Base-by-base conservation (phyloP, 2,329 filamentous ascomycete genomes). In the Lomentospora prolificans region DNA sequence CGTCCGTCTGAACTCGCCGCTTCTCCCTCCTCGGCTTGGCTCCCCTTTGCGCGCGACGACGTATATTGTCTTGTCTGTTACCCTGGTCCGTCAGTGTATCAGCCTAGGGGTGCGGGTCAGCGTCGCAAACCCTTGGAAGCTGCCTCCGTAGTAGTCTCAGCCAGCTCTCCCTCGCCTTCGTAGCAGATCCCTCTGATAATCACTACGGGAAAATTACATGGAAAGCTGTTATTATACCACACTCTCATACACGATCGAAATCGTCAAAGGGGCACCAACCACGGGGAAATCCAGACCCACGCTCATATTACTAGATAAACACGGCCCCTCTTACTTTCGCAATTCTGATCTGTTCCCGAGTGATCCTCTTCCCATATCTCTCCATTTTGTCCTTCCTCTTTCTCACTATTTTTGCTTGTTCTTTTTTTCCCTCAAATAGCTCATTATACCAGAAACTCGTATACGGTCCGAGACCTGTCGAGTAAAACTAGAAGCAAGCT, bases 91-190 rank as follows among this genome's bases (percentile, higher is more conserved):
- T 30, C 48, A 28, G 14, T 51, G 48, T 51, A 30, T 51, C 48
- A 51, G 48, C 19, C 27, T 51, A 19, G 39, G 41, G 17, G 41
- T 10, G 41, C 19, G 41, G 33, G 41, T 24, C n/a, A 12, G 30
- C 19, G 41, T 46, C 41, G 41, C 41, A 46, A 46, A 46, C 41
- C 41, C 41, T 46, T 46, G 41, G 41, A 46, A 46, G 19, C 41
- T 22, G 19, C n/a, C 19, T 19, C 41, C n/a, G 41, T n/a, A 46
- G 41, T 46, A 46, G 41, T 46, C 41, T 46, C 41, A 46, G 41
- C 41, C 41, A 46, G 41, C 41, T 46, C 41, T 46, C 41, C 41
- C 41, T 46, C 41, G 41, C 41, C 41, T 46, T 46, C 41, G 41
- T 46, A 46, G 41, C 41, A 46, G 41, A 46, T 46, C 41, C 14